These are phyloP conservation scores for Kondoa subrosea DNA, from an alignment of 768 basidiomycete genomes.

Conservation along the genomic window DNA sequence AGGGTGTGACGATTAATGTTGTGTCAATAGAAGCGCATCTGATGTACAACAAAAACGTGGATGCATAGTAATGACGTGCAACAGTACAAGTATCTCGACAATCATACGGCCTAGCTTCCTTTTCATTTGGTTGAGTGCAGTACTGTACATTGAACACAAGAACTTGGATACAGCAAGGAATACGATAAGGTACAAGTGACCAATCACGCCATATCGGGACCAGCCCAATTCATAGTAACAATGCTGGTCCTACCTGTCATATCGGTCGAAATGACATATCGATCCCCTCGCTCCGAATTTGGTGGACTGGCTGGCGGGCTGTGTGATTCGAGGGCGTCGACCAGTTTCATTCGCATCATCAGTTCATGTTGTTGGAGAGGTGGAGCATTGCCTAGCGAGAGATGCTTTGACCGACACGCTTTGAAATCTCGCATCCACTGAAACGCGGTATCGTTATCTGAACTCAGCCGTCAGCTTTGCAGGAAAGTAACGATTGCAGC, in stretches of 20 bases:
- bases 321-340: background rate
- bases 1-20: too few species aligned
- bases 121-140: too few species aligned
- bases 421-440: background rate
- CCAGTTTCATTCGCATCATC: background rate
- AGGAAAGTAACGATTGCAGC: background rate
- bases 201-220: background rate
- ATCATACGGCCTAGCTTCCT: too few species aligned
- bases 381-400: background rate
- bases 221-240: background rate
- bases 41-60: too few species aligned
- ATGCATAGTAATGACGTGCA: too few species aligned
- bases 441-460: background rate
- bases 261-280: background rate
- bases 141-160: too few species aligned
- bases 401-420: background rate
- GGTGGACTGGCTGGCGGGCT: background rate
- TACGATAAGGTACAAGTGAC: too few species aligned
- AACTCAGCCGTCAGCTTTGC: background rate
- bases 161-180: too few species aligned
- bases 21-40: too few species aligned
- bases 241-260: background rate
- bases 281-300: background rate
- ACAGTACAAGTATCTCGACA: too few species aligned
- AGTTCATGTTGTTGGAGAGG: background rate